Percentiles rank a stretch among this genome's conserved stretches.
phyloP scores from a whole-genome alignment of 306 rosid species.

The Quercus rubra region DNA sequence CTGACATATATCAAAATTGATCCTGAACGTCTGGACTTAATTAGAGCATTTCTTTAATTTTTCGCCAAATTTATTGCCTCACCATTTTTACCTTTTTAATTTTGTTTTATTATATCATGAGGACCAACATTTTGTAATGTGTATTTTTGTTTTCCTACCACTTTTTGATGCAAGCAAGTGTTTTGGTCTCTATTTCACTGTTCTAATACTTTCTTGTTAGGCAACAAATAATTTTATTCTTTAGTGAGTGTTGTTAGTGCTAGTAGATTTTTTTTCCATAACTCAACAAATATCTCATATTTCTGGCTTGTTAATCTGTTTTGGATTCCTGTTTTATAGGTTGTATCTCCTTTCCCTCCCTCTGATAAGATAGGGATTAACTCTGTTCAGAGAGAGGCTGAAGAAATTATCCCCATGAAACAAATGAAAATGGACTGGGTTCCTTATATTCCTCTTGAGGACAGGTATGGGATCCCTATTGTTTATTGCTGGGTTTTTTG shows the following conservation, averaged over 20 bases:
- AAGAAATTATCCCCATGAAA: conserved; percentile 92
- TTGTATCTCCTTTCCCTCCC: conserved; percentile 87
- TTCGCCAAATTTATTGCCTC: background rate
- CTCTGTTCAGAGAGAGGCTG: conserved; percentile 89
- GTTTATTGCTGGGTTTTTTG: conserved; percentile 8
- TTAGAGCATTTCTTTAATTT: background rate
- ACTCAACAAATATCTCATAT: background rate
- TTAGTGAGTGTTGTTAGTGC: background rate
- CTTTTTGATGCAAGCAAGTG: background rate
- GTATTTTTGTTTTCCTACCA: background rate
- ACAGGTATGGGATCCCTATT: conserved; percentile 29
- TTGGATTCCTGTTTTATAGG: conserved; percentile 29
- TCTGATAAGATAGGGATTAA: conserved; percentile 84
- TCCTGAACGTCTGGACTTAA: background rate
- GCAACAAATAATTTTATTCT: background rate
- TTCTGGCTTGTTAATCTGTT: background rate
- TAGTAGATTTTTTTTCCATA: background rate
- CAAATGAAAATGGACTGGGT: conserved; percentile 99
- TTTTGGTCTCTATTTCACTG: background rate
- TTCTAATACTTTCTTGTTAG: background rate
- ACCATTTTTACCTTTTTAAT: background rate
- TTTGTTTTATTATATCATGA: background rate
- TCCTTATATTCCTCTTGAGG: conserved; percentile 77
- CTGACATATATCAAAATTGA: background rate
- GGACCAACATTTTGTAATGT: background rate